Evolutionary conservation across 805 yeast genomes (phyloP), one percentile per base, ranked within the genome.

Genomic region (Wickerhamiella azymoides): DNA sequence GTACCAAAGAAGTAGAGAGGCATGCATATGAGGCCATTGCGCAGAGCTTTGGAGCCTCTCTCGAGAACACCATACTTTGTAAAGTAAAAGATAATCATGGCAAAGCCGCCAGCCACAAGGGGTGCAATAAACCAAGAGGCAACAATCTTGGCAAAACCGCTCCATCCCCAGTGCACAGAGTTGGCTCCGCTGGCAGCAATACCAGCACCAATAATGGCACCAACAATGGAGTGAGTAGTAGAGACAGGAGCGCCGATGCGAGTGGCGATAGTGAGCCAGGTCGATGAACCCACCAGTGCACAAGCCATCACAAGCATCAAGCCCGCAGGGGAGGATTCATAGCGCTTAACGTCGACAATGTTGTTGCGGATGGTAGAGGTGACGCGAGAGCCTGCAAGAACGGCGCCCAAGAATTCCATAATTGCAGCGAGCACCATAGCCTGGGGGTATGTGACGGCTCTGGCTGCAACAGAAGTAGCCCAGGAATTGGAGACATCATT

Each of bases 121-220:
- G 89, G 89, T 5, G 89, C 86, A 63, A 80, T 76, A 57, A 78
- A 77, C 88, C 88, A 81, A 10, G 86, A 77, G 2, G 89, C 88
- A 50, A 77, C 74, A 51, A 80, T 80, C 61, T 77, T 79, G 1
- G 82, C 56, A 48, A 81, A 79, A 1, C 47, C 48, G 13, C 53
- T 43, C 89, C 88, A 81, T 24, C 85, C 86, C 89, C 89, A 81
- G 46, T 59, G 64, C 45, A 80, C 72, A 50, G 74, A 68, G 6
- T 63, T 57, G 38, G 74, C 76, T 48, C 85, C 85, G 52, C 70
- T 73, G 33, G 85, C 76, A 36, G 86, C 89, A 54, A 81, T 72
- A 50, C 84, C 80, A 8, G 81, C 72, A 52, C 89, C 89, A 49
- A 80, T 77, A 36, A 78, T 70, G 36, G 76, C 86, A 56, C 88